phyloP scores from a whole-genome alignment of 1,284 basidiomycete genomes.

The Ustilago xerochloae region DNA sequence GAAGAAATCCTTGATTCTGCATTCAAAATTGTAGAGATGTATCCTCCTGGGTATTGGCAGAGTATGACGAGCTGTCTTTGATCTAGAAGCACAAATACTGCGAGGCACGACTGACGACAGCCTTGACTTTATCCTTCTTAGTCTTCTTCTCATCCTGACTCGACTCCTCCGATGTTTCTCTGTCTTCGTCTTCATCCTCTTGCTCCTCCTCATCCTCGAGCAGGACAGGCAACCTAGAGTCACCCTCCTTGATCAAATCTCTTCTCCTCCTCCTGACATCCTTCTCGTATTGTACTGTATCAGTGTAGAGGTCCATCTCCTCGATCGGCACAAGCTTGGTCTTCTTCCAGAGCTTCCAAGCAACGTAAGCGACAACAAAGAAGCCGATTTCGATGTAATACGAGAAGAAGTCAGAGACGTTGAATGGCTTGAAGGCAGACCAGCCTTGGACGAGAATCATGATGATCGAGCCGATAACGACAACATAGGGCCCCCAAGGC shows the following conservation, averaged over 20 bases:
- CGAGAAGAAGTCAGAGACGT: slow-evolving; percentile 68
- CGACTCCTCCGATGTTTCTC: slow-evolving; percentile 1
- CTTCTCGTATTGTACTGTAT: slow-evolving; percentile 37
- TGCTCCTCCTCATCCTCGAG: slow-evolving; percentile 38
- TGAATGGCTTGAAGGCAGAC: slow-evolving; percentile 50
- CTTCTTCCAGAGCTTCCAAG: slow-evolving; percentile 52
- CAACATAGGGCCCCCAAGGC: slow-evolving; percentile 60
- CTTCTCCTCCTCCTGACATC: slow-evolving; percentile 25
- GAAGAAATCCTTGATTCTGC: neutral
- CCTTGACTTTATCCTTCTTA: slow-evolving; percentile 16
- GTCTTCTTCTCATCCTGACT: slow-evolving; percentile 1
- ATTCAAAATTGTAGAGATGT: neutral
- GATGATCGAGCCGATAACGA: slow-evolving; percentile 48
- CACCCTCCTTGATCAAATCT: slow-evolving; percentile 20
- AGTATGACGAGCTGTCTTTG: neutral
- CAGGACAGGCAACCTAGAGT: slow-evolving; percentile 24
- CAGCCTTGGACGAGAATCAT: slow-evolving; percentile 67
- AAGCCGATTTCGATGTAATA: slow-evolving; percentile 68
- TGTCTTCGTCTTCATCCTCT: slow-evolving; percentile 7
- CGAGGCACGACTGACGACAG: slow-evolving; percentile 24
- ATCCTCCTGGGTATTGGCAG: neutral
- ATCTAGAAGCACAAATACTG: slow-evolving; percentile 37
- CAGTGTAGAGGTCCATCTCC: slow-evolving; percentile 63
- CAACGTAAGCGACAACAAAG: slow-evolving; percentile 38
- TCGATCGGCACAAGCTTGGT: slow-evolving; percentile 41